phyloP scores from a whole-genome alignment of 345 rosid genomes.

The Corymbia maculata region DNA sequence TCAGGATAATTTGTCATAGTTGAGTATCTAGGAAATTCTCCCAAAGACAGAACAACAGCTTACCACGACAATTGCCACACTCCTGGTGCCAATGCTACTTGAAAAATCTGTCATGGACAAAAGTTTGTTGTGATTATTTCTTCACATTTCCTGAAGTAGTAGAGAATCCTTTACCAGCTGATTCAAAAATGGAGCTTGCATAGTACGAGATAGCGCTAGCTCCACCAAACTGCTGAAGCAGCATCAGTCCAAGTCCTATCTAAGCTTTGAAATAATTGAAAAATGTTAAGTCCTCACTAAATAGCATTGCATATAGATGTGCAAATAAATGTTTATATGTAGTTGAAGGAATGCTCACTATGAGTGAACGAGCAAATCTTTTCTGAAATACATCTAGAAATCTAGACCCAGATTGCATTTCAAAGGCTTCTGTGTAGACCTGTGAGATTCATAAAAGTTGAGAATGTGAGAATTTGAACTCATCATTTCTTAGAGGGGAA shows the following conservation, averaged over 20 bases:
- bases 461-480: not conserved
- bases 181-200: constrained; percentile 29
- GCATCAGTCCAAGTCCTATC: constrained; percentile 59
- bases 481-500: not conserved
- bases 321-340: not conserved
- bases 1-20: not conserved
- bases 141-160: not conserved
- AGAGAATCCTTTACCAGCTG: constrained; percentile 29
- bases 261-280: not conserved
- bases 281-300: not conserved
- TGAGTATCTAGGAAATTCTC: not conserved
- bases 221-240: constrained; percentile 56
- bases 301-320: not conserved
- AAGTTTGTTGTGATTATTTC: not conserved
- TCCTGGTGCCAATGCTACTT: constrained; percentile 25
- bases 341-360: constrained; percentile 14
- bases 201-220: constrained; percentile 28
- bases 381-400: constrained; percentile 36
- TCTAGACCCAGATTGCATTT: constrained; percentile 13
- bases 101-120: constrained; percentile 16
- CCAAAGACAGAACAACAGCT: not conserved
- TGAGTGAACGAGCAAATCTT: constrained; percentile 42
- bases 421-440: constrained; percentile 26
- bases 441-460: not conserved
- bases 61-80: constrained; percentile 31